These are phyloP conservation scores for Phytophthora kernoviae DNA, from an alignment of 352 stramenopile genomes.

Conservation along the genomic window DNA sequence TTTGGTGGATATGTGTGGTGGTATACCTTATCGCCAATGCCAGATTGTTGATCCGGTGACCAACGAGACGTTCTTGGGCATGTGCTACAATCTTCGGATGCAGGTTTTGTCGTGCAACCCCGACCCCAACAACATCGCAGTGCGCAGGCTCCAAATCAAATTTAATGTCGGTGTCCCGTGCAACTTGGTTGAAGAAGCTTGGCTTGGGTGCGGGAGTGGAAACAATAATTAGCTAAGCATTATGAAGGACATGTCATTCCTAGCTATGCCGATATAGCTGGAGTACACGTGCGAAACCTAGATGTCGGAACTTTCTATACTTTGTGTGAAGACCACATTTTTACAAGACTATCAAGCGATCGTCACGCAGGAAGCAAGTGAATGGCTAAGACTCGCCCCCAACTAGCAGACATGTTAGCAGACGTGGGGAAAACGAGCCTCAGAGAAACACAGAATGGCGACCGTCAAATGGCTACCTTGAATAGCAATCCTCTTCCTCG, in stretches of 20 bases:
- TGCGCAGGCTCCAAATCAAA: conserved; percentile 24
- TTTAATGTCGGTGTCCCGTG: conserved; percentile 17
- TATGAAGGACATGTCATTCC: too few relatives aligned
- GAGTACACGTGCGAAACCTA: too few relatives aligned
- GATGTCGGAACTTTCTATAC: too few relatives aligned
- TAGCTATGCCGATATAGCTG: too few relatives aligned
- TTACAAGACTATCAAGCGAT: too few relatives aligned
- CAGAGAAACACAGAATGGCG: not conserved
- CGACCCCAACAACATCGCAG: conserved; percentile 21
- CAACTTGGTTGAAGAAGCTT: conserved; percentile 18
- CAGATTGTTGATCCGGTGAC: conserved; percentile 10
- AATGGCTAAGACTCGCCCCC: not conserved
- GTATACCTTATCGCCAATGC: conserved; percentile 22
- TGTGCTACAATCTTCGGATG: conserved; percentile 31
- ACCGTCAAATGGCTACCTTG: not conserved
- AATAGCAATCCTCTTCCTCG: not conserved
- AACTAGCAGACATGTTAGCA: not conserved
- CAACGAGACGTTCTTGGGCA: conserved; percentile 9
- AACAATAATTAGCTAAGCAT: too few relatives aligned
- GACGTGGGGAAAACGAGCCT: not conserved
- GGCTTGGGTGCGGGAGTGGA: conserved; percentile 24
- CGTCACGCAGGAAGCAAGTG: too few relatives aligned
- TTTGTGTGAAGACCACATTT: too few relatives aligned
- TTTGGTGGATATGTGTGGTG: conserved; percentile 20
- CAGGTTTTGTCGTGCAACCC: conserved; percentile 30